Conservation (phyloP, 139 green algal genomes). For the Picochlorum sp. region DNA sequence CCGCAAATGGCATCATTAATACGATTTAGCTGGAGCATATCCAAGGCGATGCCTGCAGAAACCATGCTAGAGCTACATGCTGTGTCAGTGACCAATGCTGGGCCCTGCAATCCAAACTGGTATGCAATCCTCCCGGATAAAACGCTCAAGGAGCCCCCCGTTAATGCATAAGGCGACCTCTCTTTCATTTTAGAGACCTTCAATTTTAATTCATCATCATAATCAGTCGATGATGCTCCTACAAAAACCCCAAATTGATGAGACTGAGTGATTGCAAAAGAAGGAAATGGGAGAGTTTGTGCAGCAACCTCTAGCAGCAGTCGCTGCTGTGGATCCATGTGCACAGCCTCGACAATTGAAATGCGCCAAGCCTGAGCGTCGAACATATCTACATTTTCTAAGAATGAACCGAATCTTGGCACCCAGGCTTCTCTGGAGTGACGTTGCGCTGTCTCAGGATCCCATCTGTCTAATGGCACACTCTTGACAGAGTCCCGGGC, state of each 20-base stretch:
- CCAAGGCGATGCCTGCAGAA: constrained; percentile 9
- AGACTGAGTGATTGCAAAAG: constrained; percentile 1
- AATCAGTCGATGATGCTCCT: constrained; percentile 21
- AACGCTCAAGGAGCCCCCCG: constrained; percentile 30
- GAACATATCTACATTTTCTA: constrained; percentile 37
- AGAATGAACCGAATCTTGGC: constrained; percentile 26
- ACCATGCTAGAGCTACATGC: constrained; percentile 16
- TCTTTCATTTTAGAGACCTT: background rate
- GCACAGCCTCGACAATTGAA: constrained; percentile 26
- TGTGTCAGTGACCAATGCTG: constrained; percentile 51
- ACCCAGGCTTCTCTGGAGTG: too few species aligned
- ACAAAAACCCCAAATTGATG: constrained; percentile 58
- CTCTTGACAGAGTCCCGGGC: too few species aligned
- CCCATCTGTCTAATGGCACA: too few species aligned
- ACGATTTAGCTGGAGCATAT: background rate
- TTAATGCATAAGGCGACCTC: constrained; percentile 19
- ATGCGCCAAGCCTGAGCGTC: constrained; percentile 43
- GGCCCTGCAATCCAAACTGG: constrained; percentile 36
- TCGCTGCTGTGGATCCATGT: constrained; percentile 51
- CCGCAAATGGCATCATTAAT: background rate
- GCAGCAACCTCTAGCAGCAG: constrained; percentile 29
- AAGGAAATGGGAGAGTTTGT: too few species aligned
- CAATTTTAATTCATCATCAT: background rate
- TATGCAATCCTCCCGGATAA: constrained; percentile 5
- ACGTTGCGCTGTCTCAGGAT: too few species aligned